These are phyloP conservation scores for Tylopilus orsonianus DNA, from an alignment of 1,284 basidiomycete species.

Conservation along the genomic window DNA sequence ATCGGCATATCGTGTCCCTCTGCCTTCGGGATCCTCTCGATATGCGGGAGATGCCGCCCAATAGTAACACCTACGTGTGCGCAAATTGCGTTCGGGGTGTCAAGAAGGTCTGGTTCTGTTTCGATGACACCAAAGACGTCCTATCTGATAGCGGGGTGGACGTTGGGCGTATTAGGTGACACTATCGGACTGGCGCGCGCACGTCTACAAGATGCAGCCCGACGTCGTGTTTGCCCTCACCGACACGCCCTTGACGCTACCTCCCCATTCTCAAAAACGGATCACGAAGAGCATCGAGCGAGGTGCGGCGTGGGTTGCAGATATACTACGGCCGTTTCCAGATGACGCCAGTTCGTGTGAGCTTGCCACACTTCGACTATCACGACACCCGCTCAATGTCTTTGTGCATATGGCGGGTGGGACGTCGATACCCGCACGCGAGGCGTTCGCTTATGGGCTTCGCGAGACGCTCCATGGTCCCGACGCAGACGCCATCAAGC, in stretches of 20 bases:
- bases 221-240: constrained; percentile 71
- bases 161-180: constrained; percentile 45
- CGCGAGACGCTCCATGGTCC: constrained; percentile 53
- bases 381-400: constrained; percentile 40
- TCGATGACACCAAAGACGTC: neutral
- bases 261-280: constrained; percentile 70
- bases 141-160: constrained; percentile 8
- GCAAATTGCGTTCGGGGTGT: constrained; percentile 68
- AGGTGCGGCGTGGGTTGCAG: constrained; percentile 58
- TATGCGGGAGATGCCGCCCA: constrained; percentile 64
- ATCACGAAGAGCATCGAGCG: constrained; percentile 72
- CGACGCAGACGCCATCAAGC: constrained; percentile 53
- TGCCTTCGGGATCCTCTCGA: constrained; percentile 67
- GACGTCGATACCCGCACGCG: constrained; percentile 52
- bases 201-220: constrained; percentile 53
- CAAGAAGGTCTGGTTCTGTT: constrained; percentile 50
- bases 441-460: constrained; percentile 61
- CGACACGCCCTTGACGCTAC: constrained; percentile 64
- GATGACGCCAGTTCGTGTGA: neutral
- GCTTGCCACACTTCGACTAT: neutral
- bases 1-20: constrained; percentile 55
- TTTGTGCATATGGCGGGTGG: constrained; percentile 72
- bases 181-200: constrained; percentile 51
- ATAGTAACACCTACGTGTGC: constrained; percentile 56
- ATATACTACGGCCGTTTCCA: constrained; percentile 42